Conservation (phyloP, 2,329 filamentous ascomycete species). For the Cladosporium sp. region DNA sequence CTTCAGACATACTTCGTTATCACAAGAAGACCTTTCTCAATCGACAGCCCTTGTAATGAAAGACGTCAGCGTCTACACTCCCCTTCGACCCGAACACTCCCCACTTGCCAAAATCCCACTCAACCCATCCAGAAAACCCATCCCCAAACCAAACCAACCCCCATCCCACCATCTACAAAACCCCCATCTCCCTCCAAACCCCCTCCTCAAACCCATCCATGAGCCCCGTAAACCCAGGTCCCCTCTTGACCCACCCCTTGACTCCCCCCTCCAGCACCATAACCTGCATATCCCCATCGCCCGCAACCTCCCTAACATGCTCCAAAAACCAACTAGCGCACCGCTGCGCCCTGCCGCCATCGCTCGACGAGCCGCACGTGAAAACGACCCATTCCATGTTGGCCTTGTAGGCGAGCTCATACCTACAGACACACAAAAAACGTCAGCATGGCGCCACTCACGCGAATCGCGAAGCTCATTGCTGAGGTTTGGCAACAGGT, state of each 20-base stretch:
- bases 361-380: conserved; percentile 36
- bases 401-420: conserved; percentile 41
- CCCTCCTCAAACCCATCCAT: conserved; percentile 39
- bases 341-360: conserved; percentile 28
- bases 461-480: no score
- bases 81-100: no score
- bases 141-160: no score
- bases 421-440: conserved; percentile 16
- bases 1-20: no score
- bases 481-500: neutral
- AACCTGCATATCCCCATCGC: conserved; percentile 37
- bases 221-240: conserved; percentile 33
- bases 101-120: no score
- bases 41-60: no score
- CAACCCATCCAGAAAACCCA: no score
- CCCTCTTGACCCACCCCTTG: conserved; percentile 43
- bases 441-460: no score
- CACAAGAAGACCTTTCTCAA: no score
- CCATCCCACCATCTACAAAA: no score
- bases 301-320: conserved; percentile 29
- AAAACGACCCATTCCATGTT: conserved; percentile 45
- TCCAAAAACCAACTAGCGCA: conserved; percentile 36
- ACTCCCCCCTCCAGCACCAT: conserved; percentile 41
- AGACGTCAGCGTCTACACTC: no score
- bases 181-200: conserved; percentile 37